Percentiles rank a stretch among this genome's conserved stretches.
Conservation (phyloP, 2,329 filamentous ascomycete species). For the Ambrosiella beaveri region DNA sequence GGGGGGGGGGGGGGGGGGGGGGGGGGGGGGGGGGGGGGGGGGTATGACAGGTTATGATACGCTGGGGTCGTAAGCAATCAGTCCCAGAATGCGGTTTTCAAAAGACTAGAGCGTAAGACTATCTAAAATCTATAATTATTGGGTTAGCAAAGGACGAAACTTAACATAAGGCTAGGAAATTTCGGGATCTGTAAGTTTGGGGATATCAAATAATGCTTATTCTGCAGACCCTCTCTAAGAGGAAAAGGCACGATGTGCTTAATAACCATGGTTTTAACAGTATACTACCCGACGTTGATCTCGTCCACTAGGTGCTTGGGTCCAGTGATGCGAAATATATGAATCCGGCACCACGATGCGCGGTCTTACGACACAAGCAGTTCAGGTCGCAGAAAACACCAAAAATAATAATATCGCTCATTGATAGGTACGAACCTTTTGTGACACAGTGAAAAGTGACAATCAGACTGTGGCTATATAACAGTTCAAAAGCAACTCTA, state of each 20-base stretch:
- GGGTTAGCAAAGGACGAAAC: not conserved
- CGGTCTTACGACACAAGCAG: not conserved
- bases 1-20: no score
- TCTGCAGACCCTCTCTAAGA: no score
- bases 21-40: no score
- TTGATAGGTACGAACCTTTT: slow-evolving; percentile 1
- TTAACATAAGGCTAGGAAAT: no score
- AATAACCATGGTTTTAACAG: no score
- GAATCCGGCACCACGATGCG: not conserved
- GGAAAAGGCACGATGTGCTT: no score
- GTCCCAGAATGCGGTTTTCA: not conserved
- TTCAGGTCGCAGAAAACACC: not conserved
- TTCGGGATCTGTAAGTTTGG: no score
- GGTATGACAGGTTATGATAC: not conserved
- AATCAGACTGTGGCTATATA: not conserved
- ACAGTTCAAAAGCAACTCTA: not conserved
- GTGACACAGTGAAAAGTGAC: not conserved
- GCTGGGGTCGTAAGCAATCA: not conserved
- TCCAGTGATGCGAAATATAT: not conserved
- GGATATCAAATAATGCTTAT: no score
- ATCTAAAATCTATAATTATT: not conserved
- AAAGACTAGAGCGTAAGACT: not conserved
- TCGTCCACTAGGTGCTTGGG: no score
- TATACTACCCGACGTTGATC: no score
- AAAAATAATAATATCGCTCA: not conserved